phyloP scores from a whole-genome alignment of 106 monocot genomes.

The Vanilla planifolia region DNA sequence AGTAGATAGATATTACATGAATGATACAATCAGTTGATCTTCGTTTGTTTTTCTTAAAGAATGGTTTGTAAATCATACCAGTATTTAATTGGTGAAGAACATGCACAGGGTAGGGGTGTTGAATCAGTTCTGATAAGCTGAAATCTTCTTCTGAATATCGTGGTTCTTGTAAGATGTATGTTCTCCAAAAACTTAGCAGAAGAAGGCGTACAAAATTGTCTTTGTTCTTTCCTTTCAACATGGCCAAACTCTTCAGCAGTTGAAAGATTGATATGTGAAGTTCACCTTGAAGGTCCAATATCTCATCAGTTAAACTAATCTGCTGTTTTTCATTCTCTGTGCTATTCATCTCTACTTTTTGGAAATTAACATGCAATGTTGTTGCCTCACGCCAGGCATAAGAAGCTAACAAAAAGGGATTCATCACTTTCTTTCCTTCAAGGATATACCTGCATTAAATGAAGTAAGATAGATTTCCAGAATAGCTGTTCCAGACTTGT shows the following conservation, averaged over 20 bases:
- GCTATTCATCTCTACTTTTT: slow-evolving; percentile 1
- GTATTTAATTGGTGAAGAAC: slow-evolving; percentile 26
- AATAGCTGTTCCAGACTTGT: too few species aligned
- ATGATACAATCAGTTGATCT: too few species aligned
- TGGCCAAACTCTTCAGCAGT: slow-evolving; percentile 12
- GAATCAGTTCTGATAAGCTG: neutral
- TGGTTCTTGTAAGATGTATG: slow-evolving; percentile 28
- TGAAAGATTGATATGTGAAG: slow-evolving; percentile 21
- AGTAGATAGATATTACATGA: slow-evolving; percentile 7
- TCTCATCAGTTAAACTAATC: slow-evolving; percentile 1
- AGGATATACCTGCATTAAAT: slow-evolving; percentile 22
- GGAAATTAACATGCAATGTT: slow-evolving; percentile 27
- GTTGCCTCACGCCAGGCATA: slow-evolving; percentile 21
- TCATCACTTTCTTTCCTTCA: slow-evolving; percentile 35
- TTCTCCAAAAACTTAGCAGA: slow-evolving; percentile 30
- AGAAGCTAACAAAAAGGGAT: slow-evolving; percentile 21
- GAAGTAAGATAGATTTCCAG: neutral
- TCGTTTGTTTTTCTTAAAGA: neutral
- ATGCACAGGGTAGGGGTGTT: slow-evolving; percentile 17
- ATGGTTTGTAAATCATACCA: slow-evolving; percentile 4
- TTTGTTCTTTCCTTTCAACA: slow-evolving; percentile 23
- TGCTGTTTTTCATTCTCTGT: neutral
- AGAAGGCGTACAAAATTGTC: slow-evolving; percentile 15
- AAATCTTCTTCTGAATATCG: neutral
- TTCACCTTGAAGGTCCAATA: slow-evolving; percentile 14